phyloP scores from a whole-genome alignment of 306 rosid genomes.

The Luffa aegyptiaca region DNA sequence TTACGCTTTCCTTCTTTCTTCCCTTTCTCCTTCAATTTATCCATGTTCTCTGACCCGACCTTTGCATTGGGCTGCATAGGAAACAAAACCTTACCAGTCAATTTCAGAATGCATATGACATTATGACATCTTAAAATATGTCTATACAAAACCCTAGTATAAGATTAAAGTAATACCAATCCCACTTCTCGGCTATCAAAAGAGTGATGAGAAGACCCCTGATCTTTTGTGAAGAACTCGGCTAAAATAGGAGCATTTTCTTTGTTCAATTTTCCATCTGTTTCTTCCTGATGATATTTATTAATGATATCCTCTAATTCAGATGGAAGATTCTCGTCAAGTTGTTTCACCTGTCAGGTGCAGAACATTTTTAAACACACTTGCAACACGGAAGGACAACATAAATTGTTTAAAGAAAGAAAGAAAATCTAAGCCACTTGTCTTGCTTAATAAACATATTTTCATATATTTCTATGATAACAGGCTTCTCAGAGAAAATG shows the following conservation, averaged over 20 bases:
- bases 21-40: conserved; percentile 28
- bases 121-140: background rate
- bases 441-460: background rate
- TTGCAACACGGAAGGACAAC: conserved; percentile 7
- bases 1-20: conserved; percentile 34
- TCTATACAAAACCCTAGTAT: background rate
- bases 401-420: background rate
- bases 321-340: conserved; percentile 48
- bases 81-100: background rate
- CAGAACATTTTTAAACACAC: conserved; percentile 19
- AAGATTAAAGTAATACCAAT: conserved; percentile 17
- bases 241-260: conserved; percentile 5
- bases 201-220: conserved; percentile 12
- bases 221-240: conserved; percentile 5
- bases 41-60: conserved; percentile 23
- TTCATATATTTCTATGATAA: background rate
- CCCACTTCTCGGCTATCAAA: conserved; percentile 14
- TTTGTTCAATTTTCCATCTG: conserved; percentile 12
- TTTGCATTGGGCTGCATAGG: conserved; percentile 18
- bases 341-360: conserved; percentile 44
- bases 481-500: background rate
- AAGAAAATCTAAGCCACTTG: background rate
- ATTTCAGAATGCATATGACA: background rate
- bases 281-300: conserved; percentile 24
- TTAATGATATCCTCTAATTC: conserved; percentile 43